These are phyloP conservation scores for Lactarius tabidus DNA, from an alignment of 768 basidiomycete species.

Conservation along the genomic window DNA sequence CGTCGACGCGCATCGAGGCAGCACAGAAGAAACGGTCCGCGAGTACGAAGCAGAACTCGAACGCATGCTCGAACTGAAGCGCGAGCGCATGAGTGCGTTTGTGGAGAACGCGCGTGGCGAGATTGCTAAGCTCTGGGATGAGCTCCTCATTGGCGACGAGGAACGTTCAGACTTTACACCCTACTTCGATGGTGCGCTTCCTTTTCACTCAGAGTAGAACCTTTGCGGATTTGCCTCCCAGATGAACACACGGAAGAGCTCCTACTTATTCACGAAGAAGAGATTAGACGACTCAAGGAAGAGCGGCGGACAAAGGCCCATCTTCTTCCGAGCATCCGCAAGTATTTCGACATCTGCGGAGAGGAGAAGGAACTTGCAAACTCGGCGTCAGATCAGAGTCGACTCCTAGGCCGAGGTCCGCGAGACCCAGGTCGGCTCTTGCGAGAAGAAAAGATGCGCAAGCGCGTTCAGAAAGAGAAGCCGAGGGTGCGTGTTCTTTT, in stretches of 20 bases:
- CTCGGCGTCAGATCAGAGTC: constrained; percentile 74
- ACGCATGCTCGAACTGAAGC: constrained; percentile 84
- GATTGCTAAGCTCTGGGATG: constrained; percentile 79
- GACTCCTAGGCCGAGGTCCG: constrained; percentile 74
- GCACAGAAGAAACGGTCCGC: constrained; percentile 67
- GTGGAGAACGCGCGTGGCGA: constrained; percentile 77
- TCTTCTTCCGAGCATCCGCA: constrained; percentile 69
- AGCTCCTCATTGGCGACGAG: constrained; percentile 79
- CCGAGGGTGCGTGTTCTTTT: constrained; percentile 63
- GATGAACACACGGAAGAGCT: constrained; percentile 90
- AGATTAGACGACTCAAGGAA: constrained; percentile 75
- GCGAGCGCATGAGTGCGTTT: constrained; percentile 83
- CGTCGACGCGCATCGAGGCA: constrained; percentile 80
- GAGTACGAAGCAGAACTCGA: constrained; percentile 90
- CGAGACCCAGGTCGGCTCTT: constrained; percentile 83
- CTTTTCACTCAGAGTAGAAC: constrained; percentile 1
- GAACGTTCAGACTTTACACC: constrained; percentile 78
- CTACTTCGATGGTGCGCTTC: constrained; percentile 69
- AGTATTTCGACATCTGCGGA: constrained; percentile 87
- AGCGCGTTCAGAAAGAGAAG: constrained; percentile 88
- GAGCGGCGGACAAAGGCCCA: constrained; percentile 78
- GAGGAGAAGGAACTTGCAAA: constrained; percentile 87
- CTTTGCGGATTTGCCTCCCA: constrained; percentile 30
- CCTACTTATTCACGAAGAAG: constrained; percentile 77
- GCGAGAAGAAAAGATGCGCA: constrained; percentile 96